A percentile compares a stretch with the other conserved stretches of the same genome.
Conservation (phyloP, 129 eudicot species). For the Helianthus annuus region HanXRQr2.0-SUNRISE NC_035448.2:3779497-3779996, state of each 20-base stretch:
- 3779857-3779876: too few relatives aligned
- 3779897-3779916: too few relatives aligned
- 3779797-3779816: not conserved
- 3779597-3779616: slow-evolving; percentile 25
- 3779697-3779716: slow-evolving; percentile 23
- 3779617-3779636: not conserved
- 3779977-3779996: too few relatives aligned
- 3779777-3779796: too few relatives aligned
- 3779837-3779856: too few relatives aligned
- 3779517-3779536: slow-evolving; percentile 55
- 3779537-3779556: slow-evolving; percentile 46
- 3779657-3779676: slow-evolving; percentile 32
- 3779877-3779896: too few relatives aligned
- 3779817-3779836: not conserved
- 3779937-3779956: too few relatives aligned
- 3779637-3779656: too few relatives aligned
- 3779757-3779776: too few relatives aligned
- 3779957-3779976: too few relatives aligned
- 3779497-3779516: slow-evolving; percentile 58
- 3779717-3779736: slow-evolving; percentile 22
- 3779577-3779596: slow-evolving; percentile 31
- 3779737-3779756: not conserved
- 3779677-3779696: slow-evolving; percentile 15
- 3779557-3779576: slow-evolving; percentile 28
- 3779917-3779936: too few relatives aligned